These are phyloP conservation scores for Calocybe indica DNA, from an alignment of 768 basidiomycete species.

Conservation along the genomic window DNA sequence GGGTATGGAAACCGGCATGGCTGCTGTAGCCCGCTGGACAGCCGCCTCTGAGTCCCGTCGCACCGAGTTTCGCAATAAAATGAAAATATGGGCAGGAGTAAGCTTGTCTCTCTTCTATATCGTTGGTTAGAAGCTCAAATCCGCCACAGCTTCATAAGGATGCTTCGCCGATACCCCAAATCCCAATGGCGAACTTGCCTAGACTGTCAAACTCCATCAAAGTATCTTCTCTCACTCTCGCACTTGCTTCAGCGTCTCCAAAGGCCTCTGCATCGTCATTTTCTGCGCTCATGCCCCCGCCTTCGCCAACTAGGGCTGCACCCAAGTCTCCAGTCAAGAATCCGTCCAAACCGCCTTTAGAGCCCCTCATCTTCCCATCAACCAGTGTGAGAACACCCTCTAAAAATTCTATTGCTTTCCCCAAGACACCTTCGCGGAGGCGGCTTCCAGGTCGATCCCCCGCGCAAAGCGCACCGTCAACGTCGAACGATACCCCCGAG, in stretches of 20 bases:
- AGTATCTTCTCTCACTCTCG: constrained; percentile 63
- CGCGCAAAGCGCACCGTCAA: constrained; percentile 39
- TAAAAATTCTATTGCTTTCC: constrained; percentile 28
- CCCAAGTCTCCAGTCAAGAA: constrained; percentile 35
- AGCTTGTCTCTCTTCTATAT: constrained; percentile 9
- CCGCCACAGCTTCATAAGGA: constrained; percentile 44
- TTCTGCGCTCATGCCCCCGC: constrained; percentile 32
- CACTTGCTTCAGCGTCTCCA: constrained; percentile 69
- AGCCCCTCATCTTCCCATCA: background rate
- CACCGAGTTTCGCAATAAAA: constrained; percentile 49
- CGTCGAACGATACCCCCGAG: constrained; percentile 21
- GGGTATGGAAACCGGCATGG: constrained; percentile 78
- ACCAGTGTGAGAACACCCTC: no score
- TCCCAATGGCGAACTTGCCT: constrained; percentile 67
- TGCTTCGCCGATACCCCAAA: constrained; percentile 36
- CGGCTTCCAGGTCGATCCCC: constrained; percentile 24
- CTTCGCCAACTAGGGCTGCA: constrained; percentile 32
- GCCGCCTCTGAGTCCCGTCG: constrained; percentile 59
- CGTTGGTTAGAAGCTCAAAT: background rate
- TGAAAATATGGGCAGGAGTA: constrained; percentile 63
- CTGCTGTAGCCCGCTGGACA: constrained; percentile 85
- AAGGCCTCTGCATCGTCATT: constrained; percentile 43
- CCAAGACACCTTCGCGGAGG: constrained; percentile 59
- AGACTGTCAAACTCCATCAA: constrained; percentile 45
- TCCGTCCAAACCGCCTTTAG: constrained; percentile 16